Percentiles rank a stretch among this genome's conserved stretches.
Conservation (phyloP, 75 land plant genomes). For the Larix kaempferi region DNA sequence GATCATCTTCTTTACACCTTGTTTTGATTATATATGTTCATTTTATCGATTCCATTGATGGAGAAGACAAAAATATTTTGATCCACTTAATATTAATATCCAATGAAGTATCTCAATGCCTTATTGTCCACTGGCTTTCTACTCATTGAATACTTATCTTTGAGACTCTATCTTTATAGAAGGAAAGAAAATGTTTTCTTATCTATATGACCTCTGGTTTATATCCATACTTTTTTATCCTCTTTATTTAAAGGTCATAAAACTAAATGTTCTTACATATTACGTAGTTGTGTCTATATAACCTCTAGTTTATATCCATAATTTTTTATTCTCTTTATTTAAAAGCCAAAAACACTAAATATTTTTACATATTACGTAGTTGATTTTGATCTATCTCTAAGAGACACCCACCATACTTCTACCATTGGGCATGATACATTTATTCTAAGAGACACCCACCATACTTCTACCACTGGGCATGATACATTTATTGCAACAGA, state of each 20-base stretch:
- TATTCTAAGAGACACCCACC: background rate
- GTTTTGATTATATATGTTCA: conserved; percentile 62
- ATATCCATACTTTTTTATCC: conserved; percentile 89
- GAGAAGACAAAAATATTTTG: conserved; percentile 56
- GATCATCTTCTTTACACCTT: conserved; percentile 68
- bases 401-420: background rate
- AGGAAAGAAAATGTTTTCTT: conserved; percentile 24
- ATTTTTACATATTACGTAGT: conserved; percentile 57
- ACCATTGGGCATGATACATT: conserved; percentile 2
- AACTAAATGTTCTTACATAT: conserved; percentile 63
- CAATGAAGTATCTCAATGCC: conserved; percentile 44
- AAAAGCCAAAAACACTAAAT: conserved; percentile 70
- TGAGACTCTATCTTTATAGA: conserved; percentile 20
- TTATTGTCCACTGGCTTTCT: conserved; percentile 61
- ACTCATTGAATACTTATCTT: conserved; percentile 91
- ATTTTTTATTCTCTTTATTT: conserved; percentile 88
- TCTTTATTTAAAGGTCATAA: conserved; percentile 70
- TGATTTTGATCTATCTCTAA: conserved; percentile 11
- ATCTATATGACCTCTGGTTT: conserved; percentile 37
- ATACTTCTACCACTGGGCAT: conserved; percentile 1
- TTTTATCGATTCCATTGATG: conserved; percentile 67
- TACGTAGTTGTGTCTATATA: too few relatives aligned
- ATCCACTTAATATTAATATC: conserved; percentile 49
- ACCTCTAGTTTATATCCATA: conserved; percentile 57
- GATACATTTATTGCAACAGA: background rate